Evolutionary conservation across 345 rosid species (phyloP).

Genomic region (Salix exigua): DNA sequence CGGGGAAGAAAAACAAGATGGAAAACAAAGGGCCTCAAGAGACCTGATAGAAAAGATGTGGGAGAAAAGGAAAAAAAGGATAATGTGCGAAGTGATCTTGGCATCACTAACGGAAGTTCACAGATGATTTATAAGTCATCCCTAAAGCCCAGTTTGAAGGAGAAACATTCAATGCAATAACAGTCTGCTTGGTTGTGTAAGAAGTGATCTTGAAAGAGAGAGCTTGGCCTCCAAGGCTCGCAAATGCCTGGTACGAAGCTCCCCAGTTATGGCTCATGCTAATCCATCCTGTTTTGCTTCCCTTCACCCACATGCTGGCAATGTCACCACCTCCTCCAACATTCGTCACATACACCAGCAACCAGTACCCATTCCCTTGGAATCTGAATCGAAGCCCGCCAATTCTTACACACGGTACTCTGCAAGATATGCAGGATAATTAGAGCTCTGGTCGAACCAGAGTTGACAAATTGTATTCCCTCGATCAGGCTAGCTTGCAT

Average conservation of each 20-base stretch:
- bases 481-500: too few relatives aligned
- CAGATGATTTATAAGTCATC: conserved; percentile 42
- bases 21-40: too few relatives aligned
- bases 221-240: conserved; percentile 64
- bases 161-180: conserved; percentile 53
- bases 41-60: too few relatives aligned
- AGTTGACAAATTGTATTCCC: too few relatives aligned
- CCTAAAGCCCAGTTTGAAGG: conserved; percentile 68
- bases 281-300: conserved; percentile 65
- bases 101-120: conserved; percentile 53
- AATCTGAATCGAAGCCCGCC: conserved; percentile 32
- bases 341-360: conserved; percentile 22
- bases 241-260: conserved; percentile 86
- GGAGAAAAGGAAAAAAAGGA: too few relatives aligned
- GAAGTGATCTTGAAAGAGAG: conserved; percentile 69
- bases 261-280: conserved; percentile 94
- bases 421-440: neutral
- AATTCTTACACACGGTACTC: conserved; percentile 14
- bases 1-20: neutral
- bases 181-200: conserved; percentile 55
- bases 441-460: neutral
- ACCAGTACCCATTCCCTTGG: conserved; percentile 31
- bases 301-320: conserved; percentile 26
- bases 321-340: conserved; percentile 34
- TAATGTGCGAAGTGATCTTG: too few relatives aligned